phyloP scores from a whole-genome alignment of 768 basidiomycete species.

The Tulasnella sp. region DNA sequence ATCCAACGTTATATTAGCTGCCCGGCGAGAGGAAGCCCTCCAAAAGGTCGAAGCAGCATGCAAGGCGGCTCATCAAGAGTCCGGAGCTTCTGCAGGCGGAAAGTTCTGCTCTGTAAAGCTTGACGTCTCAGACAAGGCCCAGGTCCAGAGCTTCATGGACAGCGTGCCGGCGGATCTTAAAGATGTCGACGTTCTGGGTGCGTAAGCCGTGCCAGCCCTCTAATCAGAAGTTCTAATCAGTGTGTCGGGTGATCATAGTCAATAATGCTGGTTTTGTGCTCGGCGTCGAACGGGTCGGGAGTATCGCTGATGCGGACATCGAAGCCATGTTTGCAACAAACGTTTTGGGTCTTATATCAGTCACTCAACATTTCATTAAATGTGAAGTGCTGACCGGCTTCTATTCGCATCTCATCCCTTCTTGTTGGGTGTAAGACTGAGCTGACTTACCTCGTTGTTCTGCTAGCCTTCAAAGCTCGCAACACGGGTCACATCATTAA shows the following conservation, averaged over 20 bases:
- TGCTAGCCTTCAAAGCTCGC: conserved; percentile 63
- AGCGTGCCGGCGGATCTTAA: conserved; percentile 60
- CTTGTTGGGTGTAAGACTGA: background rate
- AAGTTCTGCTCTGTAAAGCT: conserved; percentile 59
- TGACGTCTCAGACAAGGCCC: conserved; percentile 68
- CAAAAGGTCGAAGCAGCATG: conserved; percentile 59
- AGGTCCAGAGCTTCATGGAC: conserved; percentile 56
- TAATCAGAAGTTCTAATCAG: background rate
- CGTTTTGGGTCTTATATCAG: conserved; percentile 61
- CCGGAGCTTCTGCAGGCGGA: conserved; percentile 64
- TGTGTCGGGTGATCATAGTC: conserved; percentile 26
- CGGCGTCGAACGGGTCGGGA: conserved; percentile 78
- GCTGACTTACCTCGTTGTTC: background rate
- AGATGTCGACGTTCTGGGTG: conserved; percentile 75
- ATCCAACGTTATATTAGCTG: conserved; percentile 75
- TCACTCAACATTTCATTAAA: conserved; percentile 65
- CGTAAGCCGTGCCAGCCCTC: conserved; percentile 18
- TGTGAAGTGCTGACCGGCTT: conserved; percentile 35
- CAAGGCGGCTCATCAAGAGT: conserved; percentile 54
- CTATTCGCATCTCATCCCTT: background rate
- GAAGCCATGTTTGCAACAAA: conserved; percentile 71
- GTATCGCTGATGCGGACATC: conserved; percentile 62
- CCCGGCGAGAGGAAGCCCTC: conserved; percentile 64
- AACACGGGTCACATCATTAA: conserved; percentile 80
- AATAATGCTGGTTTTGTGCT: conserved; percentile 86